Evolutionary conservation across 108 stramenopile species (phyloP).

Genomic region (Nitzschia inconspicua): DNA sequence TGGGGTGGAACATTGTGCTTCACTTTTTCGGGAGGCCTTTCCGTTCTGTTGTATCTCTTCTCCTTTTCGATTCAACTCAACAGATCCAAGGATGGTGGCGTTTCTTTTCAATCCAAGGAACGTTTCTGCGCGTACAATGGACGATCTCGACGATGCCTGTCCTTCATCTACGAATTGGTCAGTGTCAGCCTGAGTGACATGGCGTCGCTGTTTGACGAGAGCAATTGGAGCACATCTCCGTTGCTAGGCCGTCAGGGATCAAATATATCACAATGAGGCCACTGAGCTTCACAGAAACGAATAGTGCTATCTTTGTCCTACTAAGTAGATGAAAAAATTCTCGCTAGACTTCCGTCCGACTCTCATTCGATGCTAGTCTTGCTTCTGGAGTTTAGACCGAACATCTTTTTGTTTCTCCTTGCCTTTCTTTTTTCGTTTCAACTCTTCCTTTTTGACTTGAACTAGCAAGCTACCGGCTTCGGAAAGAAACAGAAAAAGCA

Average conservation of each 20-base stretch:
- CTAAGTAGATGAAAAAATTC: no score
- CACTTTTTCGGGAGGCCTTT: not conserved
- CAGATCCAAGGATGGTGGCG: not conserved
- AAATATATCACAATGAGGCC: no score
- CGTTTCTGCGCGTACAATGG: no score
- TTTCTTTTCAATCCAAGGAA: no score
- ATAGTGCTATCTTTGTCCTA: no score
- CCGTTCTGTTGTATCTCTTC: constrained; percentile 8
- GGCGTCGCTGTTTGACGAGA: constrained; percentile 20
- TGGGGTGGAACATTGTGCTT: constrained; percentile 16
- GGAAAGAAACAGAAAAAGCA: constrained; percentile 66
- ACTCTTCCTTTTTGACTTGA: constrained; percentile 58
- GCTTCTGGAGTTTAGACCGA: no score
- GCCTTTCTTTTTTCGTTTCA: constrained; percentile 43
- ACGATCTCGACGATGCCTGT: not conserved
- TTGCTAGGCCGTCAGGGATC: not conserved
- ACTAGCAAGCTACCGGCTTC: constrained; percentile 73
- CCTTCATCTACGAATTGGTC: constrained; percentile 11
- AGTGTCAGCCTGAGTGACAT: constrained; percentile 17
- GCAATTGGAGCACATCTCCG: constrained; percentile 5
- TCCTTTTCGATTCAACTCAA: constrained; percentile 22
- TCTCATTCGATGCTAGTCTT: no score
- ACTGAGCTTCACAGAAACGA: no score
- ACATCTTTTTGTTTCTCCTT: constrained; percentile 6
- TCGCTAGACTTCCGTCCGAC: no score